phyloP scores from a whole-genome alignment of 768 basidiomycete species.

The Scleroderma bovista region DNA sequence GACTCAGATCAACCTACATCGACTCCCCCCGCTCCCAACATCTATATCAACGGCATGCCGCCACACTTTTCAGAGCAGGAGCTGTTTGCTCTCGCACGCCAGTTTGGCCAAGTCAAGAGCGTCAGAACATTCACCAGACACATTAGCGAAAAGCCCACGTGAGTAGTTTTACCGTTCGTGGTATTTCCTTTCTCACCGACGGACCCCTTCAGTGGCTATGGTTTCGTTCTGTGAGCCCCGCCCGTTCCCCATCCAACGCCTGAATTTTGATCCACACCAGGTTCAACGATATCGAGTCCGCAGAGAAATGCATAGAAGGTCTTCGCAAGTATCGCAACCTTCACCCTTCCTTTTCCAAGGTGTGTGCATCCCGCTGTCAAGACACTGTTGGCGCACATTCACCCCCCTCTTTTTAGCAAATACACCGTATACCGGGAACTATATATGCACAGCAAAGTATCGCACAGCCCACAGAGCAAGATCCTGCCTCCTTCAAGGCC shows the following conservation, averaged over 20 bases:
- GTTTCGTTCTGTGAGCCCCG: slow-evolving; percentile 75
- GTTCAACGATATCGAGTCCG: slow-evolving; percentile 60
- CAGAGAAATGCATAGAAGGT: slow-evolving; percentile 68
- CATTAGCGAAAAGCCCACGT: slow-evolving; percentile 65
- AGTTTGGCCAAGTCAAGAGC: slow-evolving; percentile 71
- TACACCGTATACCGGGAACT: slow-evolving; percentile 83
- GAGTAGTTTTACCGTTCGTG: slow-evolving; percentile 14
- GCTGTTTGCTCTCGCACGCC: slow-evolving; percentile 61
- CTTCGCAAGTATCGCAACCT: slow-evolving; percentile 69
- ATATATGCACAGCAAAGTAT: slow-evolving; percentile 41
- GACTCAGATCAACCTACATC: slow-evolving; percentile 8
- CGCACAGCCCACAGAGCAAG: slow-evolving; percentile 21
- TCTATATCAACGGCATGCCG: slow-evolving; percentile 85
- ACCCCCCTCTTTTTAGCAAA: slow-evolving; percentile 44
- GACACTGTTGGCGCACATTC: no score
- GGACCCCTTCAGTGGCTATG: slow-evolving; percentile 55
- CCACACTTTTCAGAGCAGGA: slow-evolving; percentile 80
- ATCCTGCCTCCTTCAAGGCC: slow-evolving; percentile 56
- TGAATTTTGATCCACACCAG: slow-evolving; percentile 36
- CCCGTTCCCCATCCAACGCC: no score
- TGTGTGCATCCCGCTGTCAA: no score
- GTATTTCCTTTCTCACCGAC: slow-evolving; percentile 4
- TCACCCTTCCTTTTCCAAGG: slow-evolving; percentile 87
- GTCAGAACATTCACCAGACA: slow-evolving; percentile 82
- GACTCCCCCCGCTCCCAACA: slow-evolving; percentile 54